A percentile compares a stretch with the other conserved stretches of the same genome.
phyloP scores from a whole-genome alignment of 202 grass and related monocot genomes.

The Digitaria exilis region DNA sequence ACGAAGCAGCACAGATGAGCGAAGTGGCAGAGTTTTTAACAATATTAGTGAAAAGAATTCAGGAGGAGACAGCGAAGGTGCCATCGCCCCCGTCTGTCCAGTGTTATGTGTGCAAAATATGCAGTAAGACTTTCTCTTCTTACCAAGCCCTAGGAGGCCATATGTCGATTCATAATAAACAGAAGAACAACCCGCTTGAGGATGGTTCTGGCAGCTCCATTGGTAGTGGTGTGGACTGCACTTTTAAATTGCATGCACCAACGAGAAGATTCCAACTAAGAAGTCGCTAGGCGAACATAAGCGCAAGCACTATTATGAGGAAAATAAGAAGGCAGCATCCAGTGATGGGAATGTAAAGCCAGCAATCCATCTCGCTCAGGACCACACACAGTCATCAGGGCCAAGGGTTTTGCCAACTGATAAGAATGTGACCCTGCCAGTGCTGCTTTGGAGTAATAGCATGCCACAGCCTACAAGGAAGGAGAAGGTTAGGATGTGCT shows the following conservation, averaged over 20 bases:
- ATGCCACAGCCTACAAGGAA: background rate
- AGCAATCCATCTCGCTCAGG: background rate
- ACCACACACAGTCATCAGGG: background rate
- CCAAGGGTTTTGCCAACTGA: background rate
- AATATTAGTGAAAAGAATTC: background rate
- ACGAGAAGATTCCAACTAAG: background rate
- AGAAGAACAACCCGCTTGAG: background rate
- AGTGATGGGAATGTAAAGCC: background rate
- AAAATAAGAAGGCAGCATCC: background rate
- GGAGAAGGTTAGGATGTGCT: background rate
- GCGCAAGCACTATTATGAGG: background rate
- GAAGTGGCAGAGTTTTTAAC: background rate
- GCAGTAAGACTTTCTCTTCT: background rate
- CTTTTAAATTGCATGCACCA: background rate
- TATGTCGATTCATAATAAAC: slow-evolving; percentile 14
- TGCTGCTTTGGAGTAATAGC: background rate
- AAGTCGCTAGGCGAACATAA: background rate
- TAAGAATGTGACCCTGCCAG: background rate
- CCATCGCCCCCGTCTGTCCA: background rate
- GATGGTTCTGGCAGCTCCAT: background rate
- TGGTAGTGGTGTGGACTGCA: background rate
- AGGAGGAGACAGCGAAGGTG: background rate
- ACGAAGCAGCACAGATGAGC: background rate
- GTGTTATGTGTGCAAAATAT: background rate
- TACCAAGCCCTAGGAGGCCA: no score